Percentiles rank a stretch among this genome's conserved stretches.
Conservation (phyloP, 345 rosid genomes). For the Mallotus nudiflorus region DNA sequence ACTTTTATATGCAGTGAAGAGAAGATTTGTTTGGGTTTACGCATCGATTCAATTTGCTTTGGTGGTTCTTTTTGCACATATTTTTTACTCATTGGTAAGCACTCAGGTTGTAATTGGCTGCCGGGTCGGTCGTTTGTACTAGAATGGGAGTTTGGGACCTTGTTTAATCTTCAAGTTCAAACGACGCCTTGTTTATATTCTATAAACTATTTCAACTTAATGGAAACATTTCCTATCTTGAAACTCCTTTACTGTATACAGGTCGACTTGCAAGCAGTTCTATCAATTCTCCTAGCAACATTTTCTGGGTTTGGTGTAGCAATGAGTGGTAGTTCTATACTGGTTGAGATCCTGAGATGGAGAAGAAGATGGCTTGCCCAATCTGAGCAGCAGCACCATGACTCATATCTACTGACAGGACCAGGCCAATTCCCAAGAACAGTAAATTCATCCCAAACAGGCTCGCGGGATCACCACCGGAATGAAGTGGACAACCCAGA, state of each 20-base stretch:
- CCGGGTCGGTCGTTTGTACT: too few species aligned
- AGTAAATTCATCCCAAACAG: slow-evolving; percentile 17
- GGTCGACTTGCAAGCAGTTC: slow-evolving; percentile 69
- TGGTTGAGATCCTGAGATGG: slow-evolving; percentile 79
- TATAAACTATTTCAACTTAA: too few species aligned
- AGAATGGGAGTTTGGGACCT: background rate
- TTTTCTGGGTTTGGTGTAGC: slow-evolving; percentile 83
- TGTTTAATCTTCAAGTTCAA: background rate
- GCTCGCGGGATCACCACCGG: slow-evolving; percentile 9
- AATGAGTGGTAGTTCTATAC: slow-evolving; percentile 78
- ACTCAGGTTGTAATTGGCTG: background rate
- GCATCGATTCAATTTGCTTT: slow-evolving; percentile 77
- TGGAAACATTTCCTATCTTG: slow-evolving; percentile 2
- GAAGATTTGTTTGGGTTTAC: slow-evolving; percentile 87
- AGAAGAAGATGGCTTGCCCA: slow-evolving; percentile 50
- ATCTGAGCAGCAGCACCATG: slow-evolving; percentile 19
- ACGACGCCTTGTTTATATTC: background rate
- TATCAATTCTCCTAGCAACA: slow-evolving; percentile 74
- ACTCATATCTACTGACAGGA: slow-evolving; percentile 20
- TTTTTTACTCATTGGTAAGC: slow-evolving; percentile 85
- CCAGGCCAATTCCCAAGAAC: slow-evolving; percentile 38
- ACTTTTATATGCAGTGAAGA: slow-evolving; percentile 52
- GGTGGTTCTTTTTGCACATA: slow-evolving; percentile 82
- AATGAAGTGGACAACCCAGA: slow-evolving; percentile 24
- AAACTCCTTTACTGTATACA: slow-evolving; percentile 20